phyloP scores from a whole-genome alignment of 306 rosid genomes.

The Senna siamea region DNA sequence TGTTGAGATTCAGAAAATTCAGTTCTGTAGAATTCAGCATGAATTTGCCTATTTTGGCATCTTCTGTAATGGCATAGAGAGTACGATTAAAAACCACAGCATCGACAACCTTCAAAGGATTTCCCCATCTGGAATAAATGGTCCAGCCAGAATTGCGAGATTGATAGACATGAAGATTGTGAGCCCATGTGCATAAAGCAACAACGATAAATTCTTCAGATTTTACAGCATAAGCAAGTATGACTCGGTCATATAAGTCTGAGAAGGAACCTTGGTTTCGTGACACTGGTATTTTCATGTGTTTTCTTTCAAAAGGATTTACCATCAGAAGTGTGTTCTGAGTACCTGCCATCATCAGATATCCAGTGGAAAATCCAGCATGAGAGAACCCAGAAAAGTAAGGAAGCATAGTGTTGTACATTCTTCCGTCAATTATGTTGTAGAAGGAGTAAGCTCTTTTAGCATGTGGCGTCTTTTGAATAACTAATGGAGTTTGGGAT shows the following conservation, averaged over 20 bases:
- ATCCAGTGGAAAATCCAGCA: constrained; percentile 29
- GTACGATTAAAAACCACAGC: background rate
- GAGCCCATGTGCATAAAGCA: background rate
- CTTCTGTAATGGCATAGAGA: background rate
- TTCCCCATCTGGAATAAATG: background rate
- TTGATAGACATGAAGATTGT: constrained; percentile 17
- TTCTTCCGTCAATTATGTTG: background rate
- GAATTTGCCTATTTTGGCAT: constrained; percentile 23
- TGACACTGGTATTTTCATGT: background rate
- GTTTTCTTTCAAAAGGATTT: constrained; percentile 31
- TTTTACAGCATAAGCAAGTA: constrained; percentile 8
- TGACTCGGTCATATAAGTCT: background rate
- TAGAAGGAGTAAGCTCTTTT: constrained; percentile 8
- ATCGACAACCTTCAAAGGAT: background rate
- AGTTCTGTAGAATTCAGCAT: background rate
- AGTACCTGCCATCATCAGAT: background rate
- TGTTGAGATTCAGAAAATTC: background rate
- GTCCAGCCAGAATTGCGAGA: constrained; percentile 20
- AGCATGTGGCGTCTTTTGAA: constrained; percentile 16
- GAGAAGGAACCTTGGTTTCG: too few relatives aligned
- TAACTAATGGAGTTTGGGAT: constrained; percentile 23
- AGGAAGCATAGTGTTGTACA: background rate
- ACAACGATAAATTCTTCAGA: constrained; percentile 26
- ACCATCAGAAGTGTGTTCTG: background rate
- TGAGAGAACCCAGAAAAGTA: background rate